phyloP scores from a whole-genome alignment of 805 yeast genomes.

The Ogataea populi-albae region DNA sequence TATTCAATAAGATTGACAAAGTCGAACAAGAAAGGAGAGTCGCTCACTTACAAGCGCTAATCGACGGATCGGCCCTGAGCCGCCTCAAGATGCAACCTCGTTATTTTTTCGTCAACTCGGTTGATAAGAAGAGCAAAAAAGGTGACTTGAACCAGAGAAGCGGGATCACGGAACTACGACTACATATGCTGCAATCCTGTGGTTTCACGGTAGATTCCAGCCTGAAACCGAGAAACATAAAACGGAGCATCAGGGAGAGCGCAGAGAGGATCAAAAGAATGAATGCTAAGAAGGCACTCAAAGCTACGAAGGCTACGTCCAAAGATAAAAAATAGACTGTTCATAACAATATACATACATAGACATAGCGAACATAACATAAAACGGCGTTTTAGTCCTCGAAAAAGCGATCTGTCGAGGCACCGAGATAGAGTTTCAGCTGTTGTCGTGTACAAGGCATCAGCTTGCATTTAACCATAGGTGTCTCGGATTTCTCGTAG shows the following conservation, averaged over 20 bases:
- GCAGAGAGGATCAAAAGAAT: constrained; percentile 12
- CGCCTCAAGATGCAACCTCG: constrained; percentile 42
- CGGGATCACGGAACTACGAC: constrained; percentile 55
- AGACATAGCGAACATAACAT: not conserved
- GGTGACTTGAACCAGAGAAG: constrained; percentile 31
- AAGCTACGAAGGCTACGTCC: constrained; percentile 5
- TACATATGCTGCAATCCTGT: constrained; percentile 51
- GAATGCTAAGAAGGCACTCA: constrained; percentile 14
- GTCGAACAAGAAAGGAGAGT: constrained; percentile 34
- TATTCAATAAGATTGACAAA: constrained; percentile 75
- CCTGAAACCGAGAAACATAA: constrained; percentile 14
- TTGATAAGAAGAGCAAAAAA: constrained; percentile 28
- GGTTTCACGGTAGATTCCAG: constrained; percentile 30
- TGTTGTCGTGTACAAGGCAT: constrained; percentile 75
- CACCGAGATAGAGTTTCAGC: constrained; percentile 66
- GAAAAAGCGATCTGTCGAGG: constrained; percentile 56
- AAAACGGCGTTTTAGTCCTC: constrained; percentile 9
- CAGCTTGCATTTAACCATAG: constrained; percentile 64
- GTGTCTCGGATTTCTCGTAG: constrained; percentile 54
- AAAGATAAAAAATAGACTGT: constrained; percentile 1
- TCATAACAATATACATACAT: not conserved
- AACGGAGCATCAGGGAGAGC: constrained; percentile 11
- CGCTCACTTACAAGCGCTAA: constrained; percentile 36
- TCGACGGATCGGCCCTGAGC: constrained; percentile 38
- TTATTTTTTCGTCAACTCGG: constrained; percentile 51